Conservation (phyloP, 108 stramenopile genomes). For the Thalassiosira profunda region DNA sequence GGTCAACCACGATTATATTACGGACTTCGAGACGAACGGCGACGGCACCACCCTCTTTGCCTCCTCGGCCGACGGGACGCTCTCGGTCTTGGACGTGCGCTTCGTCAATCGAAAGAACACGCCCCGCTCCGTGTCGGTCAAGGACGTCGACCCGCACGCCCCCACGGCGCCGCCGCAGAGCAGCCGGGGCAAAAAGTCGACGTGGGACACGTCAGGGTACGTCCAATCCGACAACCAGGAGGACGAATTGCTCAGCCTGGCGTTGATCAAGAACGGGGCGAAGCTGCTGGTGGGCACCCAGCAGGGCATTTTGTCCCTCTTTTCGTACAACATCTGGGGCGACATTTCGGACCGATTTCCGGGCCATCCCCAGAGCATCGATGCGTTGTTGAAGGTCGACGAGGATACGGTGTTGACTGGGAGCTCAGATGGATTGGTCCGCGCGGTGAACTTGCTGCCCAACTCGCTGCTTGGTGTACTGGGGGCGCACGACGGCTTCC, state of each 20-base stretch:
- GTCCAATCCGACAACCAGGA: conserved; percentile 91
- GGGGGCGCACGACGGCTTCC: conserved; percentile 91
- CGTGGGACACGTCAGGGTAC: conserved; percentile 42
- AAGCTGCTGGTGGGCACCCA: conserved; percentile 93
- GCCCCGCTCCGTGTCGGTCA: conserved; percentile 20
- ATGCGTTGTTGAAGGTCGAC: conserved; percentile 93
- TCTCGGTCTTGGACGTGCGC: conserved; percentile 78
- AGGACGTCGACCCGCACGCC: conserved; percentile 12
- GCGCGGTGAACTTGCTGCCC: conserved; percentile 92
- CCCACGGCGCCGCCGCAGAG: conserved; percentile 8
- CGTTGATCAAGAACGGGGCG: conserved; percentile 81
- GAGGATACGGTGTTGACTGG: conserved; percentile 97
- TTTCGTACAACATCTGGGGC: conserved; percentile 94
- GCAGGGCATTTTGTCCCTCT: conserved; percentile 88
- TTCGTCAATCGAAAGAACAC: conserved; percentile 34
- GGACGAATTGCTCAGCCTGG: conserved; percentile 91
- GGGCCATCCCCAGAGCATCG: conserved; percentile 92
- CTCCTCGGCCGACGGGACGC: conserved; percentile 77
- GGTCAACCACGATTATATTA: conserved; percentile 88
- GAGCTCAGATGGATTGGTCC: conserved; percentile 92
- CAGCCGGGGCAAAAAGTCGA: conserved; percentile 24
- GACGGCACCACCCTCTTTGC: conserved; percentile 78
- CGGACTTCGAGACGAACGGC: conserved; percentile 63
- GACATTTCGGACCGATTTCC: conserved; percentile 94
- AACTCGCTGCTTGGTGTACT: conserved; percentile 93